Conservation (phyloP, 2,329 filamentous ascomycete species). For the Mariannaea elegans region DNA sequence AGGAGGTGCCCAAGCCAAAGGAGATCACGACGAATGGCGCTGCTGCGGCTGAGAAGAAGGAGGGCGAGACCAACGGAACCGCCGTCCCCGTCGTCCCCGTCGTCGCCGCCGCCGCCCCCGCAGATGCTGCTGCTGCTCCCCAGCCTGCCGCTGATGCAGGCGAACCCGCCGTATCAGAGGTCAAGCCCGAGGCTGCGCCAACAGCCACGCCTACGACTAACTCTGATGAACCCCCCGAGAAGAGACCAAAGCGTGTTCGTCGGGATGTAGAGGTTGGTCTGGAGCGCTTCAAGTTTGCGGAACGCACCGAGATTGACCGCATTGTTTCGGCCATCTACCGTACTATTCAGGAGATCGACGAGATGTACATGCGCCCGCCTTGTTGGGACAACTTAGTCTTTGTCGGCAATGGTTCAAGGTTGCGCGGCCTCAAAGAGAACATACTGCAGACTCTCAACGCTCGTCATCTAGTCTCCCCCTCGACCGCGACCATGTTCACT, state of each 20-base stretch:
- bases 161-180: conserved; percentile 18
- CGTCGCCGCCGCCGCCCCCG: conserved; percentile 22
- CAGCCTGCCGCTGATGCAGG: conserved; percentile 32
- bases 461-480: conserved; percentile 90
- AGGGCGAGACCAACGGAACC: conserved; percentile 26
- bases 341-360: conserved; percentile 82
- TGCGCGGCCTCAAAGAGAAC: conserved; percentile 86
- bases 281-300: conserved; percentile 76
- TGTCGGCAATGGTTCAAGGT: conserved; percentile 82
- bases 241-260: conserved; percentile 65
- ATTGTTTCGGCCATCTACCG: conserved; percentile 87
- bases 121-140: conserved; percentile 25
- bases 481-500: conserved; percentile 94
- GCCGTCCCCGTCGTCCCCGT: too few relatives aligned
- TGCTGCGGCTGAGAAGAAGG: not conserved
- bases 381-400: conserved; percentile 95
- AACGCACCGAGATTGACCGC: conserved; percentile 78
- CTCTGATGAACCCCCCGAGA: conserved; percentile 48
- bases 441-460: conserved; percentile 80
- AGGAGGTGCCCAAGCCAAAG: conserved; percentile 56
- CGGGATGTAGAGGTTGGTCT: conserved; percentile 79
- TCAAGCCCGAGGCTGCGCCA: conserved; percentile 32
- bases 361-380: conserved; percentile 82
- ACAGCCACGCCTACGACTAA: conserved; percentile 21
- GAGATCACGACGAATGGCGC: conserved; percentile 25